A percentile compares a stretch with the other conserved stretches of the same genome.
phyloP scores from a whole-genome alignment of 331 rosid genomes.

The Stylosanthes scabra region DNA sequence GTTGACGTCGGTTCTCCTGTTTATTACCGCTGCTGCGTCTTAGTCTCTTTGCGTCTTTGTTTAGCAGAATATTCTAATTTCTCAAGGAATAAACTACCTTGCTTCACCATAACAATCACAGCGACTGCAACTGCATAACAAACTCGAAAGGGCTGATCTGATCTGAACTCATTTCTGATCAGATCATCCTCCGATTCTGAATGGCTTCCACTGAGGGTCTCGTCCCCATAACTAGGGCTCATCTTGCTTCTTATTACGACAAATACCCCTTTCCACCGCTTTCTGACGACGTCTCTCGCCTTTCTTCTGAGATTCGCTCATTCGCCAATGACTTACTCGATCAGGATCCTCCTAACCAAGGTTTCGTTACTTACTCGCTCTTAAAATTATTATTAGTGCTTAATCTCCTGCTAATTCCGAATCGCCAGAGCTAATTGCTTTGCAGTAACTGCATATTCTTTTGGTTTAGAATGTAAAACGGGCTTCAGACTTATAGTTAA shows the following conservation, averaged over 20 bases:
- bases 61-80: background rate
- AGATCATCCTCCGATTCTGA: slow-evolving; percentile 18
- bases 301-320: slow-evolving; percentile 74
- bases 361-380: slow-evolving; percentile 30
- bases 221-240: slow-evolving; percentile 81
- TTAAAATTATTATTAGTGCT: background rate
- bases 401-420: background rate
- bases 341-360: slow-evolving; percentile 57
- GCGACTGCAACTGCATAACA: background rate
- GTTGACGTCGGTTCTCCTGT: too few species aligned
- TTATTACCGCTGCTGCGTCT: too few species aligned
- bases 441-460: background rate
- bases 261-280: slow-evolving; percentile 73
- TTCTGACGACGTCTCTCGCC: slow-evolving; percentile 67
- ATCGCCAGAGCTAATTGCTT: background rate
- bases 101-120: background rate
- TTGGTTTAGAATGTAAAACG: too few species aligned
- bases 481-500: too few species aligned
- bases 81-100: background rate
- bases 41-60: too few species aligned
- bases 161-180: background rate
- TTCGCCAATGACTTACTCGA: slow-evolving; percentile 53
- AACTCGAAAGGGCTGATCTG: background rate
- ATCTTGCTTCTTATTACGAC: slow-evolving; percentile 85
- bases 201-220: slow-evolving; percentile 93